Base-by-base conservation (phyloP, 1,284 basidiomycete genomes). In the Moniliella sp. region DNA sequence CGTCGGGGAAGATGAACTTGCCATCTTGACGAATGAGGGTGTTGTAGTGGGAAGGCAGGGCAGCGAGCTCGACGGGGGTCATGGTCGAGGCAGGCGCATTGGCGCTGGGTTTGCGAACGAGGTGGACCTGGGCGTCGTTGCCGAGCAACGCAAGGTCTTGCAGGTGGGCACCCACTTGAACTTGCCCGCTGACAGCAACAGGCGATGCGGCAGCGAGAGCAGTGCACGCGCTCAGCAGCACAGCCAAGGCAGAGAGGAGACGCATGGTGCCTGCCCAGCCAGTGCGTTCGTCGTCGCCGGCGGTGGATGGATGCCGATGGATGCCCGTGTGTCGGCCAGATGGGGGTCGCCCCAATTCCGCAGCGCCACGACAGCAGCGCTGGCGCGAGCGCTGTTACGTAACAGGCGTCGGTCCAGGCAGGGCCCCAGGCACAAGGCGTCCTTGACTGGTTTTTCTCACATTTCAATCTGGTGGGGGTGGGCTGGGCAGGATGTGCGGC, bases 101-200 rank as follows among this genome's bases (percentile, higher is more conserved):
- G 13, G 4, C 28, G 25, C 33, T 21, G 12, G 45, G 45, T 5
- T 45, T 37, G 5, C 43, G 39, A 5, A 32, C 35, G 4, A 48
- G 33, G 2, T 39, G 28, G 8, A 40, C 40, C 9, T 36, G 32
- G 1, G 41, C 40, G 33, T 40, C 38, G 31, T 42, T 40, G 1
- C 39, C 39, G 11, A 48, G 41, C 14, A 40, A 38, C 17, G 39
- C 17, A 30, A 45, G 10, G 16, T 48, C 35, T n/a, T 21, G 23
- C 1, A 48, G 36, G 18, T 40, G 39, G 4, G 38, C 43, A 19
- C 42, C 42, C 13, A 43, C 36, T 15, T 40, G 36, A 17, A 48
- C 35, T 34, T 48, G 45, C 10, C 43, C 43, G n/a, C 45, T 37
- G 8, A 48, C 31, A 35, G 42, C 43, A 30, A 40, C 36, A 13